phyloP scores from a whole-genome alignment of 495 filamentous ascomycete genomes.

The Annulohypoxylon nitens region DNA sequence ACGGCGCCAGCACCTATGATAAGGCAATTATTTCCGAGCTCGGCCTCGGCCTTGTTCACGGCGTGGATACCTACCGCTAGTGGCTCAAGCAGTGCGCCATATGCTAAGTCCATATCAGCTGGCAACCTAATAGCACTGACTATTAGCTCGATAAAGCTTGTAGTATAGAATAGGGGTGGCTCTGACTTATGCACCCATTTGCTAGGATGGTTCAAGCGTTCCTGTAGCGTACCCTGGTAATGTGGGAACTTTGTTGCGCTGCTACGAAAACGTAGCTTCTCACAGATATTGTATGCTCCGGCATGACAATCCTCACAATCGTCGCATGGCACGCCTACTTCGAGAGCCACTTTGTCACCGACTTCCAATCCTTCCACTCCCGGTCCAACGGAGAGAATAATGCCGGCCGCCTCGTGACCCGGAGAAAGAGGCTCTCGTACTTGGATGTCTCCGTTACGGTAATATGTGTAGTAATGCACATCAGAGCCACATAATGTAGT shows the following conservation, averaged over 20 bases:
- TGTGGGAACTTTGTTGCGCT: background rate
- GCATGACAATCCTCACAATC: background rate
- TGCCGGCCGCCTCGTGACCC: background rate
- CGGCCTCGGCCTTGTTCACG: background rate
- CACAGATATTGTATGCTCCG: background rate
- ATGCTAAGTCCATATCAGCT: background rate
- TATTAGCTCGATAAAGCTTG: background rate
- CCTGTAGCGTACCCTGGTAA: background rate
- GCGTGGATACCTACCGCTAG: background rate
- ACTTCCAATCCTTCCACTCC: background rate
- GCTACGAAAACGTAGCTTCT: background rate
- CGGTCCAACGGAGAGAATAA: background rate
- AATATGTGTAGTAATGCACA: background rate
- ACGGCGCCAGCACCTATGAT: background rate
- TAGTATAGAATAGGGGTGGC: background rate
- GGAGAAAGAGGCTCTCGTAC: background rate
- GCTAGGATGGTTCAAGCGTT: background rate
- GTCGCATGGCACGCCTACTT: background rate
- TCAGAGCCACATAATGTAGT: background rate
- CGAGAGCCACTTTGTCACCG: background rate
- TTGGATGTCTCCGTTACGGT: conserved; percentile 3
- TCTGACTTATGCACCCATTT: conserved; percentile 4
- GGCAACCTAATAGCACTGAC: background rate
- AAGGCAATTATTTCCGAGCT: background rate
- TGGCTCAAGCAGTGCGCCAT: background rate